Base-by-base conservation (phyloP, 1,284 basidiomycete species). In the Austroboletus novae-zelandiae region DNA sequence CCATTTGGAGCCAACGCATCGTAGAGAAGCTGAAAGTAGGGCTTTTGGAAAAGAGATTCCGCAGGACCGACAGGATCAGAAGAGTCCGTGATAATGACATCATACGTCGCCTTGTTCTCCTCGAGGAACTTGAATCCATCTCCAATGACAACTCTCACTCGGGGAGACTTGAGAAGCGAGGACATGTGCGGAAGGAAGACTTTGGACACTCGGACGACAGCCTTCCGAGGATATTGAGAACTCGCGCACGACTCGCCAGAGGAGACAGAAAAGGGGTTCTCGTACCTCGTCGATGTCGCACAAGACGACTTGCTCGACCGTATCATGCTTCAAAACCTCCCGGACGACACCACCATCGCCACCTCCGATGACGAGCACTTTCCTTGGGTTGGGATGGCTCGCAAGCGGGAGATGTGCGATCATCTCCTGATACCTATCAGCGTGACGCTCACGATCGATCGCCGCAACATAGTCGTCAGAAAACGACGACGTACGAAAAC, bases 11-110 rank as follows among this genome's bases (percentile, higher is more conserved):
- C 79, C 59, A 99, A 83, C 0, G 96, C 92, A 60, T 92, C 86
- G 67, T 93, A 84, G 55, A 99, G 83, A 44, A 99, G 85, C 68
- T 94, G 83, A 76, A 98, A 99, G 83, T 98, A 99, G 1, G 95
- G 91, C 70, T 94, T 91, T 75, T 99, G 83, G 82, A 99, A 99
- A 59, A 99, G 87, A 27, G 91, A 84, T 53, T 88, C 88, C 46
- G 96, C 96, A 41, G 96, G 96, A 37, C 97, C 96, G 54, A 98
- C 94, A 43, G 97, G 96, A 73, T 99, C 97, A 23, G 95, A 98
- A 35, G 95, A 98, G 73, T 99, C 96, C 58, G 94, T 99, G 76
- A 99, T 91, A 77, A 99, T 98, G 58, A 92, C 93, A 68, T 99
- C 96, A 83, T 98, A 99, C 56, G 88, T 86, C 57, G 86, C 79